Percentiles rank a stretch among this genome's conserved stretches.
phyloP scores from a whole-genome alignment of 2,329 filamentous ascomycete species.

The Arthrobotrys iridis region DNA sequence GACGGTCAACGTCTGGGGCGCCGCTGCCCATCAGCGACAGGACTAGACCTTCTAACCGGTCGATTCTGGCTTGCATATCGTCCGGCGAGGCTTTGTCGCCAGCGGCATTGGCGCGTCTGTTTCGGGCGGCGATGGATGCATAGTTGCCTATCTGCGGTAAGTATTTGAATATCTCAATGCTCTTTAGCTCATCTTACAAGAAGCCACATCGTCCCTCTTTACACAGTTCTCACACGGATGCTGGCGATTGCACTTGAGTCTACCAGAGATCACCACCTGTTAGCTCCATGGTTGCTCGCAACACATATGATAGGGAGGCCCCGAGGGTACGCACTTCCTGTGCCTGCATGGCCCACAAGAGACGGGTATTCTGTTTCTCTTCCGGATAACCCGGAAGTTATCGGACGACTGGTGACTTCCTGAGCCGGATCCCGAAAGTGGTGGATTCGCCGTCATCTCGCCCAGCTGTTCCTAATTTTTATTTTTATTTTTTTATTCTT shows the following conservation, averaged over 20 bases:
- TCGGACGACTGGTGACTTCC: slow-evolving; percentile 51
- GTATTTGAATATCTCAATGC: slow-evolving; percentile 10
- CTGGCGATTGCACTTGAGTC: slow-evolving; percentile 89
- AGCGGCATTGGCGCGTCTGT: slow-evolving; percentile 50
- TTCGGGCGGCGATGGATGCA: slow-evolving; percentile 46
- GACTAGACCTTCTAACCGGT: slow-evolving; percentile 90
- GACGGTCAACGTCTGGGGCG: slow-evolving; percentile 52
- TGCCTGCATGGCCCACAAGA: slow-evolving; percentile 58
- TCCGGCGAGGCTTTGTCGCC: slow-evolving; percentile 68
- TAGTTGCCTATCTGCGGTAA: slow-evolving; percentile 52
- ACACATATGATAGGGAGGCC: slow-evolving; percentile 28
- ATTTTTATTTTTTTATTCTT: neutral
- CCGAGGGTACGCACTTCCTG: slow-evolving; percentile 56
- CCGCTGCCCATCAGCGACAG: slow-evolving; percentile 83
- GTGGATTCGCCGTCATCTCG: slow-evolving; percentile 52
- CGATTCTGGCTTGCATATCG: slow-evolving; percentile 98
- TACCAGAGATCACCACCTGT: slow-evolving; percentile 58
- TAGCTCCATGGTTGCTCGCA: slow-evolving; percentile 8
- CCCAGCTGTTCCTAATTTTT: neutral
- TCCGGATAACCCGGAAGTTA: slow-evolving; percentile 57
- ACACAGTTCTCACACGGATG: slow-evolving; percentile 94
- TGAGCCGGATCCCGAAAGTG: slow-evolving; percentile 35
- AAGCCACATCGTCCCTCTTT: slow-evolving; percentile 81
- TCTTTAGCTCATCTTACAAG: slow-evolving; percentile 80
- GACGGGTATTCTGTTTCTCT: slow-evolving; percentile 58